Conservation (phyloP, 2,329 filamentous ascomycete genomes). For the Aspergillus latus region DNA sequence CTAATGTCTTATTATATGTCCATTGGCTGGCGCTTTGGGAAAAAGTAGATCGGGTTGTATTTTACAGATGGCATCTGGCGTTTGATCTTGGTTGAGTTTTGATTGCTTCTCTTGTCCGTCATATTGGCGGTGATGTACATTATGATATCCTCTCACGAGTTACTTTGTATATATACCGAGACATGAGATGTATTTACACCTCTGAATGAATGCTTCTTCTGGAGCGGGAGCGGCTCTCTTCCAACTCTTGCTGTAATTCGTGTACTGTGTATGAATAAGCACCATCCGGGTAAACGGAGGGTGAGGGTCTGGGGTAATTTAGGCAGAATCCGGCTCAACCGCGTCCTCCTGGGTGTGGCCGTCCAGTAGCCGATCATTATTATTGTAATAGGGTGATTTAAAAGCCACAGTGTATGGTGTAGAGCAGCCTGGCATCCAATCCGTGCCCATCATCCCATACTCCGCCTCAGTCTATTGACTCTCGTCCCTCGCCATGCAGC, state of each 20-base stretch:
- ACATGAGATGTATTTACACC: neutral
- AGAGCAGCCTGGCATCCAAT: too few relatives aligned
- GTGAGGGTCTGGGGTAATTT: constrained; percentile 13
- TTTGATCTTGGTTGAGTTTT: neutral
- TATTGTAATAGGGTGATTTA: neutral
- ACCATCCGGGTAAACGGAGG: neutral
- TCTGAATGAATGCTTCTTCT: too few relatives aligned
- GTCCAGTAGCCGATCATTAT: neutral
- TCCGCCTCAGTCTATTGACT: neutral
- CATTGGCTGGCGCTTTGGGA: neutral
- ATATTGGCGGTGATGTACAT: constrained; percentile 17
- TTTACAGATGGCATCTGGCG: neutral
- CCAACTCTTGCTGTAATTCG: too few relatives aligned
- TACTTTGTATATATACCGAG: constrained; percentile 8
- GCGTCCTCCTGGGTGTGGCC: neutral
- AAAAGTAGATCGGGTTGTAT: neutral
- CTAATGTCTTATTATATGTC: constrained; percentile 42
- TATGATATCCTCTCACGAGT: constrained; percentile 12
- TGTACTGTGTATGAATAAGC: too few relatives aligned
- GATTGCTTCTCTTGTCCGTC: constrained; percentile 10
- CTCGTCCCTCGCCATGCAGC: neutral
- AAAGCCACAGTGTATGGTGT: too few relatives aligned
- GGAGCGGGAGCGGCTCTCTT: too few relatives aligned
- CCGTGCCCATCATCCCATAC: neutral
- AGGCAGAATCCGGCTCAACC: constrained; percentile 13